These are phyloP conservation scores for Chrysoporthe austroafricana DNA, from an alignment of 2,329 filamentous ascomycete genomes.

Conservation along the genomic window DNA sequence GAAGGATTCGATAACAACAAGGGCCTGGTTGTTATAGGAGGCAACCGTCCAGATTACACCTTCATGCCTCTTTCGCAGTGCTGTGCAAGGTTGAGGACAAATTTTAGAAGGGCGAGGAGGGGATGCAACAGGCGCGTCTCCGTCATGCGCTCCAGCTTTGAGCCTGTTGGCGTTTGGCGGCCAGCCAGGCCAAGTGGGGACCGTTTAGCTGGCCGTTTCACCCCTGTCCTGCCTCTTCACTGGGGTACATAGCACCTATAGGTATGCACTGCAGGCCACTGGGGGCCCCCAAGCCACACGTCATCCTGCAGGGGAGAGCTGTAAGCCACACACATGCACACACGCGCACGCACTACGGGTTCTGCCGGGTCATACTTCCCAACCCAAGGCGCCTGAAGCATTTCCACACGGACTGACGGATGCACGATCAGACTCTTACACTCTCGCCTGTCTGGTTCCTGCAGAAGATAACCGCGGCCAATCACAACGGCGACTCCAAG, in stretches of 20 bases:
- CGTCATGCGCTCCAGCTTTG: slow-evolving; percentile 17
- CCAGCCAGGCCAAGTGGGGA: slow-evolving; percentile 11
- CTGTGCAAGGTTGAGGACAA: slow-evolving; percentile 18
- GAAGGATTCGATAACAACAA: slow-evolving; percentile 5
- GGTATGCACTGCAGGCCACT: neutral
- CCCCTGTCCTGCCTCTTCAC: slow-evolving; percentile 1
- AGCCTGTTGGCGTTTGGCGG: slow-evolving; percentile 15
- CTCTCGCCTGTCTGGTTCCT: neutral
- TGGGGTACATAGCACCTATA: neutral
- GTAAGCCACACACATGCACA: slow-evolving; percentile 16
- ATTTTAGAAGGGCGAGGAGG: slow-evolving; percentile 18
- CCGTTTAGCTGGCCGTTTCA: slow-evolving; percentile 6
- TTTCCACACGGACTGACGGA: neutral
- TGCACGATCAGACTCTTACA: neutral
- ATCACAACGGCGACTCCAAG: neutral
- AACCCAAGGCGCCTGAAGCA: slow-evolving; percentile 6
- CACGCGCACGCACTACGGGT: neutral
- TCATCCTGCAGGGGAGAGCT: slow-evolving; percentile 19
- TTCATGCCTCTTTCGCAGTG: slow-evolving; percentile 19
- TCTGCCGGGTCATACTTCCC: slow-evolving; percentile 22
- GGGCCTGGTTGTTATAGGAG: neutral
- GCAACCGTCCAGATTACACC: slow-evolving; percentile 12
- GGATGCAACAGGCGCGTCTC: slow-evolving; percentile 11
- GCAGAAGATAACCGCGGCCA: neutral
- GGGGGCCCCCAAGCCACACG: slow-evolving; percentile 15